A percentile compares a stretch with the other conserved stretches of the same genome.
Evolutionary conservation across 2,329 filamentous ascomycete genomes (phyloP).

Genomic region (Colletotrichum abscissum): DNA sequence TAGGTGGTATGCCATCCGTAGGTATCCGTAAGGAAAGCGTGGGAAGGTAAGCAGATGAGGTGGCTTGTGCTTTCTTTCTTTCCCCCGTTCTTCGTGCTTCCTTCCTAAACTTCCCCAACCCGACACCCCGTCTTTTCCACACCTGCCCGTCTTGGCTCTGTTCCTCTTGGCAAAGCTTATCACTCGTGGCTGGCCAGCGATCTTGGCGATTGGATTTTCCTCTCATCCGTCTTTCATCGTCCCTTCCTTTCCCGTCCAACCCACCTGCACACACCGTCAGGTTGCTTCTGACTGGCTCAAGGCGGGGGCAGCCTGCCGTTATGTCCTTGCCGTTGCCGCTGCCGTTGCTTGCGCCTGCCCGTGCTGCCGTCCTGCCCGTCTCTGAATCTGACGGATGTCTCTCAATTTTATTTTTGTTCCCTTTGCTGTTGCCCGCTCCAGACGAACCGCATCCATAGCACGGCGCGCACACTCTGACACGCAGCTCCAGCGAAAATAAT

Average conservation of each 20-base stretch:
- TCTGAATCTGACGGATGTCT: not conserved
- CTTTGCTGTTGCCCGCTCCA: not conserved
- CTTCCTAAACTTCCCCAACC: conserved; percentile 16
- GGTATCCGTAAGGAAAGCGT: no score
- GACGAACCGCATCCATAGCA: conserved; percentile 15
- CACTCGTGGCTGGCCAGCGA: conserved; percentile 41
- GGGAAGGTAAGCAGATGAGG: no score
- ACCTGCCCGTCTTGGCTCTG: conserved; percentile 38
- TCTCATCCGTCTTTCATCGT: conserved; percentile 2
- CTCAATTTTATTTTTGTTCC: not conserved
- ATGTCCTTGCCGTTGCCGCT: not conserved
- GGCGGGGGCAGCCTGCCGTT: not conserved
- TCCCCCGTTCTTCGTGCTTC: not conserved
- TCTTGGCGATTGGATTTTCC: conserved; percentile 27
- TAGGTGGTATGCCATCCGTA: no score
- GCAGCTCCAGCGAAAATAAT: not conserved
- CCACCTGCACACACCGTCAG: not conserved
- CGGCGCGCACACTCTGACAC: not conserved
- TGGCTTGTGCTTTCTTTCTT: conserved; percentile 3
- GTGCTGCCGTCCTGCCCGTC: not conserved
- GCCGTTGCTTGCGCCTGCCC: not conserved
- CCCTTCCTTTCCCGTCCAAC: not conserved
- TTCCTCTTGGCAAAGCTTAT: conserved; percentile 51
- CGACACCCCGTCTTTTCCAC: conserved; percentile 34
- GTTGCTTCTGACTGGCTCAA: conserved; percentile 7